Base-by-base conservation (phyloP, 306 rosid species). In the Ziziphus jujuba region DNA sequence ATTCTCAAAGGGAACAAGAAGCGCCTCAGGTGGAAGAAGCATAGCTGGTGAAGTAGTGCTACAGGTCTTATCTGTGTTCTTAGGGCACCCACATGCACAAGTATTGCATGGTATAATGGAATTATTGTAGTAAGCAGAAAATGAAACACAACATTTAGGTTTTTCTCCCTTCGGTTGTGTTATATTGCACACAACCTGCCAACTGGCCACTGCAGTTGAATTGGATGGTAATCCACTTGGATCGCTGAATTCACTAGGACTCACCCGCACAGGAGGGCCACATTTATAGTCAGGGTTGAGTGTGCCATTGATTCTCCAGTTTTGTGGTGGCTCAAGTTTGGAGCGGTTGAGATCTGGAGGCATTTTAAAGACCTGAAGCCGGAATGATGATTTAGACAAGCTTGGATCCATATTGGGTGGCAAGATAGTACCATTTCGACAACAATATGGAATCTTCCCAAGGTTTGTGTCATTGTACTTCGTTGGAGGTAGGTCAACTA, bases 131-230 rank as follows among this genome's bases (percentile, higher is more conserved):
- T 73, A 95, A 15, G 95, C 87, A 13, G 99, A 95, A 77, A 91
- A 95, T 0, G 99, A 95, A 69, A 95, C 95, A 31, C 99, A 95
- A 66, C 99, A 95, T 83, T 80, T 95, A 5, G 88, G 89, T 25
- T 62, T 8, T 24, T 82, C 35, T 7, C 76, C 75, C 69, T 85
- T 80, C 74, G 79, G 73, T 28, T 73, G 79, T 9, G 99, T 88
- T 44, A 95, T 85, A 62, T 95, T 95, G 82, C 99, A 95, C 70
- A 95, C 96, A 64, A 95, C 86, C 82, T 95, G 99, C 99, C 99
- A 95, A 72, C 96, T 95, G 7, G 96, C 97, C 16, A 95, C 79
- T 13, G 87, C 97, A 63, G 95, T 72, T 43, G 84, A 75, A 67
- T 87, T 88, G 3, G 68, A 56, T 0, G 89, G 95, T 48, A 95